Percentiles rank a stretch among this genome's conserved stretches.
Conservation (phyloP, 2,329 filamentous ascomycete species). For the Arthroderma sp. region DNA sequence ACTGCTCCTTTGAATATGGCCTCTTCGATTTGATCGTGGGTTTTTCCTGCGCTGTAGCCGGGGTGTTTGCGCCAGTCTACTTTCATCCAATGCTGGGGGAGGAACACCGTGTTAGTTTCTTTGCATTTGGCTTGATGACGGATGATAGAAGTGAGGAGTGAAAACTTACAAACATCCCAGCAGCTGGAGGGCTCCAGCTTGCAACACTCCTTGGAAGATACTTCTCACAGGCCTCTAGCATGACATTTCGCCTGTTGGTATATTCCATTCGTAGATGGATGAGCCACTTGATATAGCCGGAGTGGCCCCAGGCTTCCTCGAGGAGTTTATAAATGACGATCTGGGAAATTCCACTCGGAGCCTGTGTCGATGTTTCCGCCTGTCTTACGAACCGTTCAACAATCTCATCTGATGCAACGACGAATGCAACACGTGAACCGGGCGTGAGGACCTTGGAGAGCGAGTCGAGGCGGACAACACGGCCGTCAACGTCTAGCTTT, state of each 20-base stretch:
- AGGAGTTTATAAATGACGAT: constrained; percentile 75
- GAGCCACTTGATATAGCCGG: constrained; percentile 80
- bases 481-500: constrained; percentile 71
- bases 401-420: constrained; percentile 75
- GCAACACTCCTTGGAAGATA: constrained; percentile 60
- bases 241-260: constrained; percentile 60
- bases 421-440: constrained; percentile 72
- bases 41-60: constrained; percentile 23
- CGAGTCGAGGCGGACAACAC: constrained; percentile 80
- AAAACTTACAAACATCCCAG: constrained; percentile 82
- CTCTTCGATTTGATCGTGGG: constrained; percentile 53
- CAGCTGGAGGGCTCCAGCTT: constrained; percentile 62
- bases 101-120: neutral
- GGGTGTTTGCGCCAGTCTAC: constrained; percentile 36
- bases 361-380: constrained; percentile 72
- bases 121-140: neutral
- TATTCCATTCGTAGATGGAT: constrained; percentile 72
- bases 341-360: constrained; percentile 73
- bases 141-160: neutral
- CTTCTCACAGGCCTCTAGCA: constrained; percentile 66
- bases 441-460: constrained; percentile 87
- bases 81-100: constrained; percentile 33
- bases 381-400: constrained; percentile 71
- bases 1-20: constrained; percentile 71
- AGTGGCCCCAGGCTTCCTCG: constrained; percentile 88